Evolutionary conservation across 306 rosid genomes (phyloP).

Genomic region (Spatholobus suberectus): DNA sequence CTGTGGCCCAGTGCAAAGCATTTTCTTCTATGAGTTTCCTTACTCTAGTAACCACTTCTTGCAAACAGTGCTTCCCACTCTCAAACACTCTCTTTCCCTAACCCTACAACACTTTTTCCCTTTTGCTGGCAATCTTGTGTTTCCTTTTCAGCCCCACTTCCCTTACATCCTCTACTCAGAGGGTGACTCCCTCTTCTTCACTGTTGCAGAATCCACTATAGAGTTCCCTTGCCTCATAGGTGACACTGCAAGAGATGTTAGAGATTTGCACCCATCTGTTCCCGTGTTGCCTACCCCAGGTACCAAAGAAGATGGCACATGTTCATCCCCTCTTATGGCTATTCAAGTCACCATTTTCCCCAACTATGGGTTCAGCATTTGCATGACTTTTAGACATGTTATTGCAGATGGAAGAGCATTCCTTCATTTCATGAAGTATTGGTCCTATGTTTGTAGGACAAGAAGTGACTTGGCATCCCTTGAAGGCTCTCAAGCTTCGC

Average conservation of each 20-base stretch:
- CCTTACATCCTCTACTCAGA: neutral
- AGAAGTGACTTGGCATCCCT: neutral
- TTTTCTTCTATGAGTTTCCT: neutral
- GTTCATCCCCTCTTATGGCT: neutral
- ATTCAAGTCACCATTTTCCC: neutral
- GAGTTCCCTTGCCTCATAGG: neutral
- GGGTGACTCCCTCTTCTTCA: neutral
- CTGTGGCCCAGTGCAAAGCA: neutral
- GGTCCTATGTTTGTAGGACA: neutral
- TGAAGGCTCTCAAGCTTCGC: neutral
- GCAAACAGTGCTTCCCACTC: neutral
- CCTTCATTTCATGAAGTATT: neutral
- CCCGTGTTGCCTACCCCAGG: neutral
- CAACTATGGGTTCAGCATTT: neutral
- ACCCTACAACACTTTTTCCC: neutral
- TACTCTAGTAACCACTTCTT: neutral
- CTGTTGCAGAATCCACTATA: neutral
- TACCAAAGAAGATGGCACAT: neutral
- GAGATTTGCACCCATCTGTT: neutral
- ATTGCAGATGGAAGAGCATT: neutral
- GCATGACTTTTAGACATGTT: neutral
- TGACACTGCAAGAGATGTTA: neutral
- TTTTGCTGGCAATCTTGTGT: neutral
- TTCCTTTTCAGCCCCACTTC: neutral
- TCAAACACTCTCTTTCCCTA: neutral